Percentiles rank a stretch among this genome's conserved stretches.
phyloP scores from a whole-genome alignment of 164 flowering plant genomes.

The Magnolia officinalis region DNA sequence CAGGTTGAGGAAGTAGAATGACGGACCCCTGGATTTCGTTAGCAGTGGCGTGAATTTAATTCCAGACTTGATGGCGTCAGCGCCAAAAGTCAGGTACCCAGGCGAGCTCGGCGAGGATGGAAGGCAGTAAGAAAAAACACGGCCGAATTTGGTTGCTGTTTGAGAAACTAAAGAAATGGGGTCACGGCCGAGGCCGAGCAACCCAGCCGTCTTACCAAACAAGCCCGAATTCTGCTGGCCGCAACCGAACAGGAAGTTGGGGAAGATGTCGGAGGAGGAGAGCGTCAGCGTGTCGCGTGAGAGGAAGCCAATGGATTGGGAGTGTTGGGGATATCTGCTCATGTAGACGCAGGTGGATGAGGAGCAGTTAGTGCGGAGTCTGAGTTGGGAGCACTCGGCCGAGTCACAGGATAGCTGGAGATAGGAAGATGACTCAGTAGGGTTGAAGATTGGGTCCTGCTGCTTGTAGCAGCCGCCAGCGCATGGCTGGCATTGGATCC shows the following conservation, averaged over 20 bases:
- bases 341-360: neutral
- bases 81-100: slow-evolving; percentile 41
- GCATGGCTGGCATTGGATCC: slow-evolving; percentile 70
- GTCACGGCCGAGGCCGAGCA: slow-evolving; percentile 50
- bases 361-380: neutral
- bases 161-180: slow-evolving; percentile 42
- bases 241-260: slow-evolving; percentile 47
- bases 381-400: neutral
- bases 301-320: slow-evolving; percentile 34
- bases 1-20: slow-evolving; percentile 34
- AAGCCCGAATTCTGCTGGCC: slow-evolving; percentile 50
- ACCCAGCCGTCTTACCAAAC: slow-evolving; percentile 47
- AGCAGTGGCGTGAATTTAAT: slow-evolving; percentile 20
- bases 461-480: slow-evolving; percentile 27
- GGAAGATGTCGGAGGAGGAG: slow-evolving; percentile 2
- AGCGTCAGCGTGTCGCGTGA: slow-evolving; percentile 23
- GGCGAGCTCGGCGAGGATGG: slow-evolving; percentile 35
- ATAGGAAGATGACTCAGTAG: neutral
- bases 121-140: slow-evolving; percentile 52
- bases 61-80: neutral
- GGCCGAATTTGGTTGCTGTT: slow-evolving; percentile 32
- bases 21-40: slow-evolving; percentile 4
- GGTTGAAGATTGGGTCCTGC: slow-evolving; percentile 13
- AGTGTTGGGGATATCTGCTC: slow-evolving; percentile 9
- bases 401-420: neutral